Evolutionary conservation across 2,329 filamentous ascomycete genomes (phyloP).

Genomic region (Ilyonectria destructans): DNA sequence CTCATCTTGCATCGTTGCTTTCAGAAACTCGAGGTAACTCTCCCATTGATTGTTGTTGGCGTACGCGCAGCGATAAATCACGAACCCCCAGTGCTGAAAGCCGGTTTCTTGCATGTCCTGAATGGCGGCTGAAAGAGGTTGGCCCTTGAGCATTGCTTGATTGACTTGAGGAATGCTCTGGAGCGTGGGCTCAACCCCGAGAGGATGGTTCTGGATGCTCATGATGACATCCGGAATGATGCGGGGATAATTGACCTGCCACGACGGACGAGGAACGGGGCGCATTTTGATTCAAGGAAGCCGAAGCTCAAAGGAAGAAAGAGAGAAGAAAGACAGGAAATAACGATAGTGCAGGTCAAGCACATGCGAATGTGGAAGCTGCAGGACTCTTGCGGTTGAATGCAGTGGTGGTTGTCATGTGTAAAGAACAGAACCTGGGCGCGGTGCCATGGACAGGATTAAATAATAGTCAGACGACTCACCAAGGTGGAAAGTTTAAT

Average conservation of each 20-base stretch:
- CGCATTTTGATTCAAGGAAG: slow-evolving; percentile 13
- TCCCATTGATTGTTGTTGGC: slow-evolving; percentile 7
- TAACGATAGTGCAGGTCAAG: too few relatives aligned
- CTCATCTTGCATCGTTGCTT: slow-evolving; percentile 7
- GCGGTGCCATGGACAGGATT: too few relatives aligned
- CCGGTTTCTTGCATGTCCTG: slow-evolving; percentile 11
- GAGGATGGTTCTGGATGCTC: slow-evolving; percentile 15
- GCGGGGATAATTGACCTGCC: not conserved
- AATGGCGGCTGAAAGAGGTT: slow-evolving; percentile 3
- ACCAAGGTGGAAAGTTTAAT: too few relatives aligned
- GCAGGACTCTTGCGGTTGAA: too few relatives aligned
- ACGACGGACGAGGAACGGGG: slow-evolving; percentile 7
- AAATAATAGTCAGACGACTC: too few relatives aligned
- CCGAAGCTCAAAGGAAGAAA: too few relatives aligned
- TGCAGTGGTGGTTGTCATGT: too few relatives aligned
- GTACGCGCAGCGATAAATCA: slow-evolving; percentile 29
- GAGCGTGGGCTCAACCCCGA: slow-evolving; percentile 21
- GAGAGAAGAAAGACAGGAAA: too few relatives aligned
- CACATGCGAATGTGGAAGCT: too few relatives aligned
- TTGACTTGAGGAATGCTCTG: slow-evolving; percentile 30
- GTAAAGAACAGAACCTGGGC: too few relatives aligned
- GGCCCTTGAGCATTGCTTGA: accelerated
- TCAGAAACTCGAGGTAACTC: slow-evolving; percentile 35
- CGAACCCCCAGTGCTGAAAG: slow-evolving; percentile 21
- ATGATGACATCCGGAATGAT: slow-evolving; percentile 21